These are phyloP conservation scores for Globisporangium nunn DNA, from an alignment of 352 stramenopile genomes.

Conservation along the genomic window DNA sequence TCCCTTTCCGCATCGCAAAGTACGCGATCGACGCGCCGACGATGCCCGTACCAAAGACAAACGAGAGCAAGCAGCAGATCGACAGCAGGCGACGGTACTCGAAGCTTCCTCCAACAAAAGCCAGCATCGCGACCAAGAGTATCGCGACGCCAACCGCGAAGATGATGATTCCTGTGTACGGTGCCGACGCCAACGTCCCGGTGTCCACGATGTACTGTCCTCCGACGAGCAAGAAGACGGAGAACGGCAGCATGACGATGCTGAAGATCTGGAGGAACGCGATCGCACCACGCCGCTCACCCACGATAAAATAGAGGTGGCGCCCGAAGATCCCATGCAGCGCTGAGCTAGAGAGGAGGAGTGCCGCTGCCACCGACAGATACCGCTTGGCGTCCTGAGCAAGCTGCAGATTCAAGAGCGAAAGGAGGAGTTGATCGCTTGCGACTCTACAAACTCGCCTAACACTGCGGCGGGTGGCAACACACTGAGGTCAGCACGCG, in stretches of 20 bases:
- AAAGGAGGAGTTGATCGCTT: no score
- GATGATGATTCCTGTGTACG: slow-evolving; percentile 65
- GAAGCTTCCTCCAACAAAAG: slow-evolving; percentile 66
- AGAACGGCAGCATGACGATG: slow-evolving; percentile 53
- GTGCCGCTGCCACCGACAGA: slow-evolving; percentile 24
- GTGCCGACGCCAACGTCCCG: slow-evolving; percentile 47
- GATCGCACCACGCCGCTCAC: slow-evolving; percentile 37
- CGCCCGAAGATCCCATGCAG: slow-evolving; percentile 32
- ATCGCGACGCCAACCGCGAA: slow-evolving; percentile 48
- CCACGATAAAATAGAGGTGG: slow-evolving; percentile 43
- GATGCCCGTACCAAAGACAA: slow-evolving; percentile 35
- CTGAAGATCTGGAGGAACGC: slow-evolving; percentile 73
- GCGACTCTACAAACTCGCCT: no score
- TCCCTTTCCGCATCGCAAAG: slow-evolving; percentile 34
- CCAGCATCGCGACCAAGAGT: slow-evolving; percentile 47
- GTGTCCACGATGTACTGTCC: slow-evolving; percentile 73
- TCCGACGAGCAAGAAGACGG: slow-evolving; percentile 57
- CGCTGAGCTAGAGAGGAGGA: slow-evolving; percentile 29
- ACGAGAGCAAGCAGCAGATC: slow-evolving; percentile 58
- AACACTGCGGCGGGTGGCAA: no score
- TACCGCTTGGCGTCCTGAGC: slow-evolving; percentile 29
- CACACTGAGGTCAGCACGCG: neutral
- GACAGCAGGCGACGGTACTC: slow-evolving; percentile 74
- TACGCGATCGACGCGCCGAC: slow-evolving; percentile 51
- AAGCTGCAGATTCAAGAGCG: slow-evolving; percentile 20